phyloP scores from a whole-genome alignment of 1,284 basidiomycete genomes.

The Coniferiporia sulphurascens region DNA sequence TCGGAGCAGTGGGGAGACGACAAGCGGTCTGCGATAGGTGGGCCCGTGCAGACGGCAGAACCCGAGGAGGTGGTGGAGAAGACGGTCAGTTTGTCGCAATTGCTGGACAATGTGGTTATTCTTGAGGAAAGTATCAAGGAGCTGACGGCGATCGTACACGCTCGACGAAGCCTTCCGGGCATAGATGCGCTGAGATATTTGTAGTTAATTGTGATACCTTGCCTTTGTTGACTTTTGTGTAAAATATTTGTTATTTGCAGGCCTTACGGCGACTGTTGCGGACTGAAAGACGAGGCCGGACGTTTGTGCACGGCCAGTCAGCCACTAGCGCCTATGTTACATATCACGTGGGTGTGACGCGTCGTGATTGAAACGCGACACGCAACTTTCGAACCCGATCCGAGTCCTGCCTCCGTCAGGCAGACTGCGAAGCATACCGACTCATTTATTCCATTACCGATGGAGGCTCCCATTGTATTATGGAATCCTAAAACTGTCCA shows the following conservation, averaged over 20 bases:
- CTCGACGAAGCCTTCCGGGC: constrained; percentile 71
- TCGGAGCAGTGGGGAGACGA: constrained; percentile 50
- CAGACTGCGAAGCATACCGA: background rate
- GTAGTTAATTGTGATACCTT: constrained; percentile 31
- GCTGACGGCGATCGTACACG: constrained; percentile 82
- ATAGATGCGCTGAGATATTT: constrained; percentile 80
- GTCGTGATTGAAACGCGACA: background rate
- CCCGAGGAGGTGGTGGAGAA: constrained; percentile 33
- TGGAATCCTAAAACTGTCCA: background rate
- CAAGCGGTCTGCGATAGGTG: constrained; percentile 19
- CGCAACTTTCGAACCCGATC: no score
- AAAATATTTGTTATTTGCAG: background rate
- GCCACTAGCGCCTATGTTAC: background rate
- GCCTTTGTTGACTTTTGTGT: background rate
- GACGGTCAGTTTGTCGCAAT: constrained; percentile 69
- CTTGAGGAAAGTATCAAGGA: constrained; percentile 97
- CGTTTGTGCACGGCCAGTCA: background rate
- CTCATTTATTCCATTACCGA: background rate
- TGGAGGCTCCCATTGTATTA: constrained; percentile 9
- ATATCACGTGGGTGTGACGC: constrained; percentile 8
- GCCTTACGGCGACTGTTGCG: background rate
- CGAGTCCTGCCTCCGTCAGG: background rate
- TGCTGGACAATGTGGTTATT: constrained; percentile 94
- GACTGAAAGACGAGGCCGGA: background rate
- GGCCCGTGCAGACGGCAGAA: constrained; percentile 29